Conservation (phyloP, 495 filamentous ascomycete species). For the Aspergillus wentii region DNA sequence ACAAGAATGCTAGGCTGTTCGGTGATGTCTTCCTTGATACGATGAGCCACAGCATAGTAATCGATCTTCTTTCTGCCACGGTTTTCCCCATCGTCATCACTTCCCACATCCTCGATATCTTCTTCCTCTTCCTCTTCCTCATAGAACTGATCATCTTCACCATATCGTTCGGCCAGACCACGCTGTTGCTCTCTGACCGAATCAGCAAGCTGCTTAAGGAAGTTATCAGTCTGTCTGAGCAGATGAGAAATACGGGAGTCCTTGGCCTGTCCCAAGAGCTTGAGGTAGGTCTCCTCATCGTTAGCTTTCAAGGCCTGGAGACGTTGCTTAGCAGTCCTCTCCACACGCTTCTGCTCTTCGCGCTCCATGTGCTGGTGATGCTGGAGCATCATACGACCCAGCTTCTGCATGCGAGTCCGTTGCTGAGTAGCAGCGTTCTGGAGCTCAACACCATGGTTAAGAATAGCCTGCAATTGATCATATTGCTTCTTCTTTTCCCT, state of each 20-base stretch:
- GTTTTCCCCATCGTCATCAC: conserved; percentile 66
- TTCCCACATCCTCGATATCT: conserved; percentile 56
- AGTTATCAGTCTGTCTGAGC: conserved; percentile 91
- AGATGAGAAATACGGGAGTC: conserved; percentile 98
- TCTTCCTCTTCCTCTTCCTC: conserved; percentile 66
- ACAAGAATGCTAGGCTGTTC: conserved; percentile 79
- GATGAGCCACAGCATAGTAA: conserved; percentile 97
- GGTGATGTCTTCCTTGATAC: conserved; percentile 84
- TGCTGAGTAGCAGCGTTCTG: conserved; percentile 49
- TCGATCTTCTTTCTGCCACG: conserved; percentile 73
- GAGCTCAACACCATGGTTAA: conserved; percentile 65
- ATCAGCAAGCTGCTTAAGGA: conserved; percentile 88
- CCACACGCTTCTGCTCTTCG: conserved; percentile 95
- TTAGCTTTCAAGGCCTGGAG: conserved; percentile 96
- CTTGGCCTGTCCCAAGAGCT: conserved; percentile 94
- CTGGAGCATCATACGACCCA: conserved; percentile 77
- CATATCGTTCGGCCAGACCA: conserved; percentile 70
- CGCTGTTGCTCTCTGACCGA: conserved; percentile 93
- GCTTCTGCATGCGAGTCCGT: conserved; percentile 67
- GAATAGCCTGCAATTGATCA: conserved; percentile 74
- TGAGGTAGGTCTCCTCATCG: conserved; percentile 97
- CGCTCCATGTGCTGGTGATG: conserved; percentile 97
- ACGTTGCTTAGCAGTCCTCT: conserved; percentile 98
- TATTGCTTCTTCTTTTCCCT: conserved; percentile 94
- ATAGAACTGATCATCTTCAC: conserved; percentile 53